Evolutionary conservation across 305 asterid genomes (phyloP).

Genomic region (Solanum chacoense): DNA sequence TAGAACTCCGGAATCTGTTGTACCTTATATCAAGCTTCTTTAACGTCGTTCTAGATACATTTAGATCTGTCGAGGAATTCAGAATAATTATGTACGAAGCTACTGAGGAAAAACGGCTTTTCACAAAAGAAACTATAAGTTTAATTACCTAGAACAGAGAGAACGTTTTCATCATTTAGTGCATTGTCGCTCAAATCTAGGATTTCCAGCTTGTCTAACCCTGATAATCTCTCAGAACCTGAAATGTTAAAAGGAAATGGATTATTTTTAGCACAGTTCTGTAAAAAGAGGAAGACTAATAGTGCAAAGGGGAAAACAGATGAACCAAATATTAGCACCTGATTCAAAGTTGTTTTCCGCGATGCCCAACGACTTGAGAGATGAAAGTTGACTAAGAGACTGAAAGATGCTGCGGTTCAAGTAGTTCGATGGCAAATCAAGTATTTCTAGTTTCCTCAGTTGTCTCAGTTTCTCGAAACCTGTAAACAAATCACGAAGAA

Average conservation of each 20-base stretch:
- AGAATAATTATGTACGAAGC: too few relatives aligned
- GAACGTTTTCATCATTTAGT: not conserved
- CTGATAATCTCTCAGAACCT: not conserved
- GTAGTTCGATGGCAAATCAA: not conserved
- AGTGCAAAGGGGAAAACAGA: too few relatives aligned
- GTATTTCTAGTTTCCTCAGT: not conserved
- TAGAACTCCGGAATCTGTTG: not conserved
- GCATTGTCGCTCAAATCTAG: not conserved
- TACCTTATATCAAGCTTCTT: not conserved
- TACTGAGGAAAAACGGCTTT: too few relatives aligned
- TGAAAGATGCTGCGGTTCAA: not conserved
- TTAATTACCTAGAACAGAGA: not conserved
- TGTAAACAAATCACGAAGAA: not conserved
- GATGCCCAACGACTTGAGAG: not conserved
- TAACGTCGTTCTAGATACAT: not conserved
- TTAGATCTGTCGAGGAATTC: not conserved
- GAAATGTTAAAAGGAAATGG: not conserved
- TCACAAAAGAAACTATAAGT: too few relatives aligned
- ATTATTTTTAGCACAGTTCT: too few relatives aligned
- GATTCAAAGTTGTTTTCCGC: not conserved
- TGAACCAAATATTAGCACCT: not conserved
- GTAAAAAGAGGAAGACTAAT: too few relatives aligned
- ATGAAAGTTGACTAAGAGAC: not conserved
- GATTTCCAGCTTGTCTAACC: not conserved
- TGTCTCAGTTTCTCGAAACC: not conserved